phyloP scores from a whole-genome alignment of 768 basidiomycete species.

The Dioszegia aurantiaca region DNA sequence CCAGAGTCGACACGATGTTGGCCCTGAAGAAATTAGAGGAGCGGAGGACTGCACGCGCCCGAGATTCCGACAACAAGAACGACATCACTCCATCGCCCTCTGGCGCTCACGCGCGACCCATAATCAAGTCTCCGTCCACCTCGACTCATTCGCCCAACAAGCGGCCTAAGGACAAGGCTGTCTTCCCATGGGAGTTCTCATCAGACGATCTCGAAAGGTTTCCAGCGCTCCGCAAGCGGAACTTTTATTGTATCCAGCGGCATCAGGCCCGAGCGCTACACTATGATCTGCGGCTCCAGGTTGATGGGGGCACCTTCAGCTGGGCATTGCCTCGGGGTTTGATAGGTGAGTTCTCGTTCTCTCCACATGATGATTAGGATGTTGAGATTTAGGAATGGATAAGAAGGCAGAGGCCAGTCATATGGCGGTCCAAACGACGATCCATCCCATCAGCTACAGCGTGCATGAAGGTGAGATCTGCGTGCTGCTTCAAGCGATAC shows the following conservation, averaged over 20 bases:
- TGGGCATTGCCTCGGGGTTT: constrained; percentile 45
- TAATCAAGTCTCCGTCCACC: not conserved
- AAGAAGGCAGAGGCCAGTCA: constrained; percentile 31
- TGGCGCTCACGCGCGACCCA: constrained; percentile 18
- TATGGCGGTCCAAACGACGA: constrained; percentile 41
- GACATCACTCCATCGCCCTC: too few species aligned
- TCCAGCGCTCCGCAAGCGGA: constrained; percentile 36
- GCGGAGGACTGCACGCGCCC: too few species aligned
- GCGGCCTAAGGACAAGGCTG: not conserved
- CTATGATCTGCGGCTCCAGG: constrained; percentile 44
- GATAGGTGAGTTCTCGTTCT: constrained; percentile 25
- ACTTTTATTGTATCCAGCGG: constrained; percentile 47
- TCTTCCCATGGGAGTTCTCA: constrained; percentile 20
- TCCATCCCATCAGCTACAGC: constrained; percentile 45
- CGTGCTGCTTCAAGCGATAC: not conserved
- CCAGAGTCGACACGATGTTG: too few species aligned
- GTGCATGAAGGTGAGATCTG: constrained; percentile 35
- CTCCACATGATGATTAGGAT: not conserved
- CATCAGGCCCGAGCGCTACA: constrained; percentile 46
- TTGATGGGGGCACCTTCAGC: constrained; percentile 38
- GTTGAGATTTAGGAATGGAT: constrained; percentile 24
- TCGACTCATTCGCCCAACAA: not conserved
- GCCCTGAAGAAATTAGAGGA: too few species aligned
- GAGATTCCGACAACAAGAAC: too few species aligned
- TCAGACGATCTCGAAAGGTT: constrained; percentile 30